Conservation (phyloP, 2,329 filamentous ascomycete species). For the Aaosphaeria arxii region DNA sequence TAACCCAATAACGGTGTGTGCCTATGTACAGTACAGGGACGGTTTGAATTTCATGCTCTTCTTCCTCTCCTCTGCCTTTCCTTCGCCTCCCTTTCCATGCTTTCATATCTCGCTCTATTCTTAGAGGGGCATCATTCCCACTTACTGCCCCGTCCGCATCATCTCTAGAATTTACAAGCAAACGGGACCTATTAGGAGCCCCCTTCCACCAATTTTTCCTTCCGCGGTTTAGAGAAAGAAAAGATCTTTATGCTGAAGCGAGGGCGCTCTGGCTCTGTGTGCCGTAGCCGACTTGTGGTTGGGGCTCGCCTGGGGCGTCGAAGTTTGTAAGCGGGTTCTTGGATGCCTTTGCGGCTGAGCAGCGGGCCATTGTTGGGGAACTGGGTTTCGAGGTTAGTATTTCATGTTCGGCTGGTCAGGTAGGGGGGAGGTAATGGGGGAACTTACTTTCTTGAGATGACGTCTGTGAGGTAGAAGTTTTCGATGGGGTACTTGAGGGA, state of each 20-base stretch:
- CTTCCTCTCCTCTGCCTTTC: no score
- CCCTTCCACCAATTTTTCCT: not conserved
- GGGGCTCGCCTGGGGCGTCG: conserved; percentile 47
- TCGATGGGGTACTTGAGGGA: conserved; percentile 83
- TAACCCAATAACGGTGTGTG: no score
- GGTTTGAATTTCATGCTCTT: no score
- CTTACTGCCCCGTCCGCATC: no score
- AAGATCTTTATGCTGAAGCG: not conserved
- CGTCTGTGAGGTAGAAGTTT: conserved; percentile 98
- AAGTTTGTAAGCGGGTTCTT: conserved; percentile 51
- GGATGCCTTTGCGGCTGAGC: conserved; percentile 82
- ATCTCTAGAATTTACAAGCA: no score
- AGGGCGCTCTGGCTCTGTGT: conserved; percentile 6
- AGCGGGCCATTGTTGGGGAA: conserved; percentile 97
- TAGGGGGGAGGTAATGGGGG: not conserved
- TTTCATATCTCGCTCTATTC: no score
- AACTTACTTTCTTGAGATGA: conserved; percentile 87
- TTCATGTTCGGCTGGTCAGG: no score
- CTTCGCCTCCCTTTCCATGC: no score
- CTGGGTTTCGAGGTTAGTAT: conserved; percentile 43
- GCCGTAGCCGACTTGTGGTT: conserved; percentile 43
- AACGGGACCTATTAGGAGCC: not conserved
- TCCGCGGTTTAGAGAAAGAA: not conserved
- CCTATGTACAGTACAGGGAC: no score
- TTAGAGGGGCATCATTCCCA: no score